These are phyloP conservation scores for Candida boidinii DNA, from an alignment of 805 yeast species.

Conservation along the genomic window DNA sequence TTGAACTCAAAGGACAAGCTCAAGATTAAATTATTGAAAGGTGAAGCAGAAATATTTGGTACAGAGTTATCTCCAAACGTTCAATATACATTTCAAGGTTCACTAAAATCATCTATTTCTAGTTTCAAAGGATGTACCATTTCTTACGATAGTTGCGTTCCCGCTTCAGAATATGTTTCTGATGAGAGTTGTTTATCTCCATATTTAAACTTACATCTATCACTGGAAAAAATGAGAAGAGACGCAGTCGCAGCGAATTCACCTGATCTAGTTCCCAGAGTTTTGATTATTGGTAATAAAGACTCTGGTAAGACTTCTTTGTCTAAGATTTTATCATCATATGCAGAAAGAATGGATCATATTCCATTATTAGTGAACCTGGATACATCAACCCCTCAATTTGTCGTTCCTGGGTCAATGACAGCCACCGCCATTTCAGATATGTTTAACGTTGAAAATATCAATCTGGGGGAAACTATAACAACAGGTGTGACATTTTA, in stretches of 20 bases:
- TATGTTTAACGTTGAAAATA: constrained; percentile 62
- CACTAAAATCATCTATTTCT: constrained; percentile 42
- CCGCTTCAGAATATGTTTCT: constrained; percentile 51
- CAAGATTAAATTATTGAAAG: constrained; percentile 45
- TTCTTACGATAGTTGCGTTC: constrained; percentile 36
- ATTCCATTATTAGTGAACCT: constrained; percentile 69
- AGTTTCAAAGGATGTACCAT: constrained; percentile 62
- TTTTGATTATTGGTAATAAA: constrained; percentile 64
- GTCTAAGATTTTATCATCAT: constrained; percentile 59
- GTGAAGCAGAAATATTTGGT: constrained; percentile 87
- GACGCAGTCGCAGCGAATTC: constrained; percentile 4
- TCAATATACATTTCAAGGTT: constrained; percentile 48
- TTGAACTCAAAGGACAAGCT: constrained; percentile 39
- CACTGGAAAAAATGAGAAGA: constrained; percentile 44
- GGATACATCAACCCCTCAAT: constrained; percentile 54
- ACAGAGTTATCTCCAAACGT: constrained; percentile 77
- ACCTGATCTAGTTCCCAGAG: constrained; percentile 34
- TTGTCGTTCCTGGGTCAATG: constrained; percentile 67
- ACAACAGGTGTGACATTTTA: constrained; percentile 69
- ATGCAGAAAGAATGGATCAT: constrained; percentile 64
- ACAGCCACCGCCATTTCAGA: constrained; percentile 82
- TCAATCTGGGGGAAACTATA: constrained; percentile 68
- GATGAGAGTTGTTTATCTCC: constrained; percentile 63
- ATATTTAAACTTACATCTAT: constrained; percentile 65
- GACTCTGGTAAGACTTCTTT: constrained; percentile 76